Base-by-base conservation (phyloP, 2,329 filamentous ascomycete genomes). In the Knufia petricola region DNA sequence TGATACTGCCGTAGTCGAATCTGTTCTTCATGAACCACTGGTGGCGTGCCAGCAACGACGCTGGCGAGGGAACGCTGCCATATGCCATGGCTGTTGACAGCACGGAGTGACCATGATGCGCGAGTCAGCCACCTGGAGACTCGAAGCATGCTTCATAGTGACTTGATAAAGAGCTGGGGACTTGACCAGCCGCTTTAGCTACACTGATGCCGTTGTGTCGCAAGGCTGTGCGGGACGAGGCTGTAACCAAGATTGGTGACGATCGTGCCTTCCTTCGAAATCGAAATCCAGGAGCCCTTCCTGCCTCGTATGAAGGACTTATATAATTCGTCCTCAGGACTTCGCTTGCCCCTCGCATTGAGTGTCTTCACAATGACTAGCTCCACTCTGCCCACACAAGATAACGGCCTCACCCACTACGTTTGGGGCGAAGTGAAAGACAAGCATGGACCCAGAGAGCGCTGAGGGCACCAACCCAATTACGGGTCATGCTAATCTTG, bases 1-100 rank as follows among this genome's bases (percentile, higher is more conserved):
- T 95, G 89, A 61, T 95, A 95, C 58, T 84, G 74, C 56, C 88
- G 84, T 36, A 94, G 78, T 49, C 75, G 75, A 47, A 90, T 70
- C 34, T 64, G 61, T 12, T 55, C 52, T 36, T 56, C 60, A 55
- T 28, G 61, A 55, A 41, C 30, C 6, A 44, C 49, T 19, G 51
- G 49, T 46, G 58, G 31, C 31, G 49, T 42, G 19, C 41, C 20
- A 40, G 40, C 19, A 51, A 38, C 30, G 53, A 51, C 21, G 55
- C 32, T 50, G 40, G 50, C 36, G 57, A 62, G 20, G 58, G 58
- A 43, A 56, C 59, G 42, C 53, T 60, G 41, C 60, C 59, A 30
- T 48, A 44, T 31, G 48, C 20, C 46, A 31, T 49, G 21, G 2
- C 15, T 32, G 26, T 46, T 24, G 12, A 52, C 10, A 17, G 43